A percentile compares a stretch with the other conserved stretches of the same genome.
Conservation (phyloP, 345 rosid genomes). For the Linum usitatissimum region DNA sequence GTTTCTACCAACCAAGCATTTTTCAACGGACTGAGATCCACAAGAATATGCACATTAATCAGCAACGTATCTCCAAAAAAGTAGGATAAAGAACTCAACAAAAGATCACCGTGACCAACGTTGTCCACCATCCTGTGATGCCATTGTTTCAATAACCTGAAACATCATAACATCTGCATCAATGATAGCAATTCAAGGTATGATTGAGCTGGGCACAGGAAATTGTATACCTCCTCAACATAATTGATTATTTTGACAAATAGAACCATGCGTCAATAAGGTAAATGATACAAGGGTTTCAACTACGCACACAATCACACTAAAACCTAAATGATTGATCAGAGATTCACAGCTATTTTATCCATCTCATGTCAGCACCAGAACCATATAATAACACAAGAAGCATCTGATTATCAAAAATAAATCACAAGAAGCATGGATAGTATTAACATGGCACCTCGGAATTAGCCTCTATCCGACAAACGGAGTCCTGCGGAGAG, state of each 20-base stretch:
- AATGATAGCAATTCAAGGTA: constrained; percentile 10
- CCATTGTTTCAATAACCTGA: constrained; percentile 34
- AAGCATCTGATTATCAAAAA: no score
- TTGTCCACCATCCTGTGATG: constrained; percentile 16
- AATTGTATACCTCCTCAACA: neutral
- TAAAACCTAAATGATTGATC: neutral
- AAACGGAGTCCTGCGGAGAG: no score
- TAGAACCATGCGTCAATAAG: neutral
- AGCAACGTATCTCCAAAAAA: constrained; percentile 22
- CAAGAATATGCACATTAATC: constrained; percentile 25
- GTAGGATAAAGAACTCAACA: constrained; percentile 17
- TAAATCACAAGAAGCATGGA: no score
- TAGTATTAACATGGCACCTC: no score
- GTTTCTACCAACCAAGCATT: constrained; percentile 47
- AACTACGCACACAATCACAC: neutral
- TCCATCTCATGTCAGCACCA: neutral
- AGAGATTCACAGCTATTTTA: neutral
- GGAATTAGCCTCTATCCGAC: no score
- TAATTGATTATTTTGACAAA: neutral
- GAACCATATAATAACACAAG: neutral
- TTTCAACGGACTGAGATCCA: constrained; percentile 34
- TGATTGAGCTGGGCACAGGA: neutral
- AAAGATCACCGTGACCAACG: constrained; percentile 17
- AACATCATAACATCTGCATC: constrained; percentile 19
- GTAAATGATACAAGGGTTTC: constrained; percentile 3